Conservation (phyloP, 345 rosid genomes). For the Microthlaspi erraticum region DNA sequence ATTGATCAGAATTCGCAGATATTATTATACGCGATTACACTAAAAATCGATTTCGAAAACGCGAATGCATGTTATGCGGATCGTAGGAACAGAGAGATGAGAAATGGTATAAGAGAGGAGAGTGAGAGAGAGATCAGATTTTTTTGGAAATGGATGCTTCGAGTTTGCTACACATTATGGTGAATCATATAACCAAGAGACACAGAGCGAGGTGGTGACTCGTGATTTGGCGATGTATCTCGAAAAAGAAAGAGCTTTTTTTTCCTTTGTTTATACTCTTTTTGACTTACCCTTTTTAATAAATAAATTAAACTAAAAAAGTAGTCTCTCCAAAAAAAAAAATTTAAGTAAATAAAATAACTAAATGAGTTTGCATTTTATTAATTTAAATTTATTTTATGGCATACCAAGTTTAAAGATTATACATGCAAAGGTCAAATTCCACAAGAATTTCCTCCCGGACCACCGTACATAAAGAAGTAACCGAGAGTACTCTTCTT, state of each 20-base stretch:
- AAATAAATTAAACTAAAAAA: no score
- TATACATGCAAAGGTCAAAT: background rate
- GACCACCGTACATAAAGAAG: slow-evolving; percentile 20
- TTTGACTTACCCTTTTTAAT: no score
- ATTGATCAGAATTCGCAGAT: slow-evolving; percentile 1
- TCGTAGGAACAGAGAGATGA: background rate
- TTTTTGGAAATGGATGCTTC: slow-evolving; percentile 11
- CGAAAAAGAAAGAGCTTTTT: background rate
- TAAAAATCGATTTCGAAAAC: background rate
- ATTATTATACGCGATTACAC: background rate
- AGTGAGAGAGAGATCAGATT: slow-evolving; percentile 10
- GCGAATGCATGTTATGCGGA: background rate
- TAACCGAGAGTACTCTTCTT: background rate
- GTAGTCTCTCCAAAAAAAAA: no score
- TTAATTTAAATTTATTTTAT: background rate
- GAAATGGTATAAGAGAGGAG: background rate
- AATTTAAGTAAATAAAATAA: no score
- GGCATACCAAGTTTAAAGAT: background rate
- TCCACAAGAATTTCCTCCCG: slow-evolving; percentile 21
- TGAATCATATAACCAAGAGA: no score
- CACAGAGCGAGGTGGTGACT: slow-evolving; percentile 7
- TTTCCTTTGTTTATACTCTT: background rate
- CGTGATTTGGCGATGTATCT: slow-evolving; percentile 13
- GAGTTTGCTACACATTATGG: slow-evolving; percentile 3
- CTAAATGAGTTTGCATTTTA: background rate